These are phyloP conservation scores for Marchantia polymorpha DNA, from an alignment of 225 moss, liverwort and hornwort species.

Conservation along the genomic window DNA sequence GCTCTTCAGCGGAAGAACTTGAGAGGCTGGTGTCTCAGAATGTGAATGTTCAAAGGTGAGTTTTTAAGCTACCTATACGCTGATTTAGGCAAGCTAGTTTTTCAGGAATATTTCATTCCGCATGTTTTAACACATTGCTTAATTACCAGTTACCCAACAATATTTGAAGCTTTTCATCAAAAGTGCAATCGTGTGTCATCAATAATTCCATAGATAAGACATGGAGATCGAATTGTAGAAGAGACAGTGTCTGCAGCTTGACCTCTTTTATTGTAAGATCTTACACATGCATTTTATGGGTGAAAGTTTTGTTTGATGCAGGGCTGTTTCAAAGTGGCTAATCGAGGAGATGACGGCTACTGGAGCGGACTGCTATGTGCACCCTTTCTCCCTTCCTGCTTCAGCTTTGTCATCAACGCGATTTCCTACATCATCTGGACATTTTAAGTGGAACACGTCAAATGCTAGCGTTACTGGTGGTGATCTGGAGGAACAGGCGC, in stretches of 20 bases:
- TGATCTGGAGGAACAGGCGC: not conserved
- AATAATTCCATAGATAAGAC: too few relatives aligned
- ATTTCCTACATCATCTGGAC: conserved; percentile 36
- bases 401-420: conserved; percentile 52
- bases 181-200: too few relatives aligned
- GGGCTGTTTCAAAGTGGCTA: conserved; percentile 89
- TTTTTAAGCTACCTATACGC: not conserved
- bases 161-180: not conserved
- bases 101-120: too few relatives aligned
- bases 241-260: too few relatives aligned
- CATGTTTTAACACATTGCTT: not conserved
- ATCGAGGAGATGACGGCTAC: conserved; percentile 64
- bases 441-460: conserved; percentile 32
- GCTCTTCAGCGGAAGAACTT: conserved; percentile 55
- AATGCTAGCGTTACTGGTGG: conserved; percentile 10
- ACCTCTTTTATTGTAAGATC: not conserved
- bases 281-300: conserved; percentile 10
- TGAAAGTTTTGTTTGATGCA: conserved; percentile 49
- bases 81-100: not conserved
- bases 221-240: too few relatives aligned
- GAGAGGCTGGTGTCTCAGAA: conserved; percentile 37
- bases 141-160: not conserved
- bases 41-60: conserved; percentile 65
- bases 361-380: conserved; percentile 83
- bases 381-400: conserved; percentile 59